A percentile compares a stretch with the other conserved stretches of the same genome.
These are phyloP conservation scores for Lichtheimia corymbifera DNA, from an alignment of 371 early-diverging fungal genomes.

Conservation along the genomic window DNA sequence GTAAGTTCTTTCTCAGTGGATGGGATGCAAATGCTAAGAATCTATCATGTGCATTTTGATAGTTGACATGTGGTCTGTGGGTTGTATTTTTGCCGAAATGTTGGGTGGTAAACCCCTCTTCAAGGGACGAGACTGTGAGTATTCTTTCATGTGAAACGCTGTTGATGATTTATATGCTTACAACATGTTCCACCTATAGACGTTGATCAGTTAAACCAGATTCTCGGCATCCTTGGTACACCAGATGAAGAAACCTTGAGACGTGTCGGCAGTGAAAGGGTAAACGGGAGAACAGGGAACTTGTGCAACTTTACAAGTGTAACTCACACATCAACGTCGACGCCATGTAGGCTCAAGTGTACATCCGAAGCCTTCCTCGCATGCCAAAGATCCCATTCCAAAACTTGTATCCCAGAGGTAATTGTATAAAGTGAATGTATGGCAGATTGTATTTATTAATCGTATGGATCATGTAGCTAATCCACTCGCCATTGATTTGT, in stretches of 20 bases:
- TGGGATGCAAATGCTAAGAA: neutral
- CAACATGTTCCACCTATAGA: constrained; percentile 38
- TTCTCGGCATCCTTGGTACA: constrained; percentile 95
- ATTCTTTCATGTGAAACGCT: neutral
- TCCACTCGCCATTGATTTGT: constrained; percentile 76
- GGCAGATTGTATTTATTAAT: constrained; percentile 11
- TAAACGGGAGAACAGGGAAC: constrained; percentile 21
- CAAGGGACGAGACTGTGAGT: constrained; percentile 86
- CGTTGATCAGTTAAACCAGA: constrained; percentile 98
- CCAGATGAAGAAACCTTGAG: constrained; percentile 93
- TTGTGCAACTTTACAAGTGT: constrained; percentile 4
- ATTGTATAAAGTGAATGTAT: neutral
- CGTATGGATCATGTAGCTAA: constrained; percentile 32
- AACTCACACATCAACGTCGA: neutral
- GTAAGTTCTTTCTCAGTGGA: constrained; percentile 50
- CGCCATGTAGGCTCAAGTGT: constrained; percentile 84
- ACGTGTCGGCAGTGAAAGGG: constrained; percentile 82
- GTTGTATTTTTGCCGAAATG: constrained; percentile 97
- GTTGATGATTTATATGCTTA: neutral
- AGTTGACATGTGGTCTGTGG: constrained; percentile 98
- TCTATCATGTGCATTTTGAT: constrained; percentile 6
- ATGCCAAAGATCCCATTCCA: constrained; percentile 90
- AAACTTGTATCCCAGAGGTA: constrained; percentile 74
- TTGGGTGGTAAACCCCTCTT: constrained; percentile 88
- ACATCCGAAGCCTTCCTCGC: constrained; percentile 87